phyloP scores from a whole-genome alignment of 2,329 filamentous ascomycete genomes.

The Periconia digitata region DNA sequence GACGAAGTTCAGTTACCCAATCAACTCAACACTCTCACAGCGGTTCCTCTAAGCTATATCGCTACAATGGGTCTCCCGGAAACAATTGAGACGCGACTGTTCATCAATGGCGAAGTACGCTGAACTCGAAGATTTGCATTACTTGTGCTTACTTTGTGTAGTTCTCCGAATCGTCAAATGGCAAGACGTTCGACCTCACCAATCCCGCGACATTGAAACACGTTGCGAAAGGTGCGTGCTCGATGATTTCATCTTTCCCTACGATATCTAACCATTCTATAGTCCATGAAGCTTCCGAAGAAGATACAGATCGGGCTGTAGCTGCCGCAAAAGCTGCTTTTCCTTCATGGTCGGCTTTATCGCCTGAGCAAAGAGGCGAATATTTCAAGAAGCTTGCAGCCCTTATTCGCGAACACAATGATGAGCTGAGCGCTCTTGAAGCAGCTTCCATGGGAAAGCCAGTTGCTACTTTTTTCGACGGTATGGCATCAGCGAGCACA shows the following conservation, averaged over 20 bases:
- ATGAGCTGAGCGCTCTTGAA: constrained; percentile 77
- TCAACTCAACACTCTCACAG: too few relatives aligned
- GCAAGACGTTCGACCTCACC: constrained; percentile 63
- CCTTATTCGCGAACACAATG: constrained; percentile 78
- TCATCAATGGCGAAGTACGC: constrained; percentile 39
- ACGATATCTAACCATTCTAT: constrained; percentile 29
- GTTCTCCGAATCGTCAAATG: constrained; percentile 35
- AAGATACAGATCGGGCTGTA: constrained; percentile 69
- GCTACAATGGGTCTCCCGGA: constrained; percentile 29
- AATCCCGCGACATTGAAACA: constrained; percentile 83
- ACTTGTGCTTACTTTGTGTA: constrained; percentile 12
- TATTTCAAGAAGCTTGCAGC: constrained; percentile 64
- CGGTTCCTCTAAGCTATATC: too few relatives aligned
- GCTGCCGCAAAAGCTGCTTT: constrained; percentile 68
- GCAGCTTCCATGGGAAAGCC: constrained; percentile 86
- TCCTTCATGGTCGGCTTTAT: constrained; percentile 68
- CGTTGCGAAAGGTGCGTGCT: constrained; percentile 69
- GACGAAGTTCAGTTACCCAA: too few relatives aligned
- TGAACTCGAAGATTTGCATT: background rate
- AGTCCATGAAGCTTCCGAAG: constrained; percentile 37
- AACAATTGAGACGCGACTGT: constrained; percentile 36
- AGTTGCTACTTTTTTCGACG: constrained; percentile 74
- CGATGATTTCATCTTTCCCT: background rate
- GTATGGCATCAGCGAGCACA: constrained; percentile 75
- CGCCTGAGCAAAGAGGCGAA: constrained; percentile 25